A percentile compares a stretch with the other conserved stretches of the same genome.
Evolutionary conservation across 2,329 filamentous ascomycete genomes (phyloP).

Genomic region (Meredithiella fracta): DNA sequence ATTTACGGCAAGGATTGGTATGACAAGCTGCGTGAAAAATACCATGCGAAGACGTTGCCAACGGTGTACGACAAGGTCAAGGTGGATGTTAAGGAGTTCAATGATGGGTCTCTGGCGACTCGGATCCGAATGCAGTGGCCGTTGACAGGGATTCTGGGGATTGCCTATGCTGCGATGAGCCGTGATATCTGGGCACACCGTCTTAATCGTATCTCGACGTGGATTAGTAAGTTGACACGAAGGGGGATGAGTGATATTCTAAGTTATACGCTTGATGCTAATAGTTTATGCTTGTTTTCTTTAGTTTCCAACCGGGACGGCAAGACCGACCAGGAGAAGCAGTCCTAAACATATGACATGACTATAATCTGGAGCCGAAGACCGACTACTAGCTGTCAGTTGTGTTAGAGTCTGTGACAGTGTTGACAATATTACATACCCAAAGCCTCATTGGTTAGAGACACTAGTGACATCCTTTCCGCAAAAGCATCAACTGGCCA

Average conservation of each 20-base stretch:
- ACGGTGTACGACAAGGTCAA: constrained; percentile 53
- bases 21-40: constrained; percentile 39
- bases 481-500: background rate
- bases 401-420: background rate
- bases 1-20: constrained; percentile 46
- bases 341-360: too few species aligned
- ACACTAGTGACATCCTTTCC: background rate
- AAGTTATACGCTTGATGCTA: too few species aligned
- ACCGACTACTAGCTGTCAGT: too few species aligned
- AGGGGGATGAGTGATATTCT: too few species aligned
- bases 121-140: constrained; percentile 13
- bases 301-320: too few species aligned
- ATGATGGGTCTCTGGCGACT: constrained; percentile 1
- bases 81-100: constrained; percentile 20
- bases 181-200: constrained; percentile 10
- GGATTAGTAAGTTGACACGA: constrained; percentile 6
- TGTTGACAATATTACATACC: background rate
- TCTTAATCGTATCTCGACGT: constrained; percentile 10
- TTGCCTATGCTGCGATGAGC: constrained; percentile 7
- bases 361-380: too few species aligned
- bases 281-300: too few species aligned
- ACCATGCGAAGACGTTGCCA: constrained; percentile 41
- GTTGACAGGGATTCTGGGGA: constrained; percentile 9
- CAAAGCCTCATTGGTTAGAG: background rate
- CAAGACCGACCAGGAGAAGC: too few species aligned